These are phyloP conservation scores for Smithsoniella earleae DNA, from an alignment of 163 green algal species.

Conservation along the genomic window DNA sequence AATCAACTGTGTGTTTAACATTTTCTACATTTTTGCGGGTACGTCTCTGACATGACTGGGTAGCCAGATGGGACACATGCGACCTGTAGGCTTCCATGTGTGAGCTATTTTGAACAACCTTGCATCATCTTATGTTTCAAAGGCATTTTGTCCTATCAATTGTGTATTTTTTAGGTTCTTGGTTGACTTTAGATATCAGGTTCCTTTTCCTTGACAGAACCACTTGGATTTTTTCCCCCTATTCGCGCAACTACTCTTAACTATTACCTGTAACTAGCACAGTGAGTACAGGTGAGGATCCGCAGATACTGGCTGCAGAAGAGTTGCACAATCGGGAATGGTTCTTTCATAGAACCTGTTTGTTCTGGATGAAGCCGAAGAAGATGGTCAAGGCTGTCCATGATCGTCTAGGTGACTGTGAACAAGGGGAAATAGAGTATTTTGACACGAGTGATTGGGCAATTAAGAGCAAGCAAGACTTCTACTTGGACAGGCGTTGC, in stretches of 20 bases:
- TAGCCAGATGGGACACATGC: too few relatives aligned
- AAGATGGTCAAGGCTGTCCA: slow-evolving; percentile 20
- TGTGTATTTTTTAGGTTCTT: too few relatives aligned
- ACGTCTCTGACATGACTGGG: not conserved
- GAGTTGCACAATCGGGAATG: slow-evolving; percentile 16
- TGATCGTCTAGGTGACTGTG: slow-evolving; percentile 20
- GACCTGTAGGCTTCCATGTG: too few relatives aligned
- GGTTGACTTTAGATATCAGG: too few relatives aligned
- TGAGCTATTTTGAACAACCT: too few relatives aligned
- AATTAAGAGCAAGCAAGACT: slow-evolving; percentile 24
- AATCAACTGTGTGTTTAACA: slow-evolving; percentile 4
- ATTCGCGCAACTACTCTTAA: too few relatives aligned
- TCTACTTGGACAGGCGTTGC: slow-evolving; percentile 11
- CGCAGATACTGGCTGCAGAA: not conserved
- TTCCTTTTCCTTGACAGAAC: not conserved
- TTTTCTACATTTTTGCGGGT: slow-evolving; percentile 30
- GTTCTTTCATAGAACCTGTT: slow-evolving; percentile 14
- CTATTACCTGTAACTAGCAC: too few relatives aligned
- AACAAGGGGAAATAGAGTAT: slow-evolving; percentile 26
- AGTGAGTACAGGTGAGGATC: slow-evolving; percentile 5
- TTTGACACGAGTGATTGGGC: slow-evolving; percentile 10
- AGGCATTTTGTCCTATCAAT: too few relatives aligned
- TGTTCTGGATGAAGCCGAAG: slow-evolving; percentile 29
- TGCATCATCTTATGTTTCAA: too few relatives aligned
- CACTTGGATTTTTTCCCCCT: too few relatives aligned